These are phyloP conservation scores for Linnemannia elongata DNA, from an alignment of 192 early-diverging fungal species.

Conservation along the genomic window DNA sequence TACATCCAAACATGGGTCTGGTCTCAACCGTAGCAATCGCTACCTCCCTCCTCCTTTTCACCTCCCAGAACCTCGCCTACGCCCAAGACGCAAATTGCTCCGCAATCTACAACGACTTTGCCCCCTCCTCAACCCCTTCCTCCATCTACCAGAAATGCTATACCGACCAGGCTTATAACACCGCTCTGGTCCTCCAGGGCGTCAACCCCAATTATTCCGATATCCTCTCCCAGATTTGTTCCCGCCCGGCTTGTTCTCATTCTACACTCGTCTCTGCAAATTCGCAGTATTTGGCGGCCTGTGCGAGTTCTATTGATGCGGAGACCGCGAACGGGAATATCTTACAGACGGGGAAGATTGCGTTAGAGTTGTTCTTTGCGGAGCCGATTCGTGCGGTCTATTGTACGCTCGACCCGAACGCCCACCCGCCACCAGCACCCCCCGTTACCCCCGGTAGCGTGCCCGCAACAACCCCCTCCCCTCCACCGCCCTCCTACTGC, in stretches of 20 bases:
- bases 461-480: not conserved
- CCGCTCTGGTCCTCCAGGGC: slow-evolving; percentile 29
- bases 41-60: not conserved
- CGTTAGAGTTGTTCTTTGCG: slow-evolving; percentile 32
- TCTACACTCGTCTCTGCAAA: slow-evolving; percentile 17
- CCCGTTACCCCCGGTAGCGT: not conserved
- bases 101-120: slow-evolving; percentile 22
- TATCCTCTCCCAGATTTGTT: slow-evolving; percentile 23
- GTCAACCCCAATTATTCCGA: slow-evolving; percentile 20
- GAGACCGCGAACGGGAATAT: slow-evolving; percentile 35
- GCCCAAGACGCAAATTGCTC: slow-evolving; percentile 35
- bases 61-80: not conserved
- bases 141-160: slow-evolving; percentile 24
- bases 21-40: not conserved
- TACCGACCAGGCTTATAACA: slow-evolving; percentile 32
- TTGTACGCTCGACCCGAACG: slow-evolving; percentile 25
- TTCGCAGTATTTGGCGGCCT: slow-evolving; percentile 16
- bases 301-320: slow-evolving; percentile 20
- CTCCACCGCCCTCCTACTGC: slow-evolving; percentile 19
- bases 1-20: not conserved
- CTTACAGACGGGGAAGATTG: slow-evolving; percentile 23
- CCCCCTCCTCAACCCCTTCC: not conserved
- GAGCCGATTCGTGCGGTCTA: slow-evolving; percentile 25
- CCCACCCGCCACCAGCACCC: not conserved
- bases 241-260: slow-evolving; percentile 19